Percentiles rank a stretch among this genome's conserved stretches.
Conservation (phyloP, 441 rosid genomes). For the Erysimum cheiri region DNA sequence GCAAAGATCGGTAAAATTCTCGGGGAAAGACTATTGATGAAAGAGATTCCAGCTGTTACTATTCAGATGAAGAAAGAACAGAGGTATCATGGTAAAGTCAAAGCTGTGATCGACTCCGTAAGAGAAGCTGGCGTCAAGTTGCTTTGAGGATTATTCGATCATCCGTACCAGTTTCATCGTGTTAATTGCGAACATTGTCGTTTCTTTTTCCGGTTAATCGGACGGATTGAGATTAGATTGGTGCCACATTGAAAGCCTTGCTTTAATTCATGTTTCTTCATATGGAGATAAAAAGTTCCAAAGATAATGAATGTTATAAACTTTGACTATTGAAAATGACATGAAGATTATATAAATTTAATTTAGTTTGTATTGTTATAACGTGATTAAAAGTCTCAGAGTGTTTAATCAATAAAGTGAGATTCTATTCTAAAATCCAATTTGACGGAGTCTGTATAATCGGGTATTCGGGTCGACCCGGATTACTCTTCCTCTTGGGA, state of each 20-base stretch:
- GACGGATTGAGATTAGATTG: slow-evolving; percentile 24
- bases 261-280: slow-evolving; percentile 14
- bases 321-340: slow-evolving; percentile 13
- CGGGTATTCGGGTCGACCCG: slow-evolving; percentile 38
- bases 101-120: slow-evolving; percentile 78
- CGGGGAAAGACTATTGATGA: slow-evolving; percentile 66
- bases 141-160: slow-evolving; percentile 40
- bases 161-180: not conserved
- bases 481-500: not conserved
- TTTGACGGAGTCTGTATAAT: slow-evolving; percentile 8
- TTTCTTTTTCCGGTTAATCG: not conserved
- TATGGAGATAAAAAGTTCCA: not conserved
- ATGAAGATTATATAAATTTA: not conserved
- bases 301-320: slow-evolving; percentile 6
- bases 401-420: not conserved
- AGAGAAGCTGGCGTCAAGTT: slow-evolving; percentile 71
- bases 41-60: slow-evolving; percentile 71
- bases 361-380: too few relatives aligned
- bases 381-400: too few relatives aligned
- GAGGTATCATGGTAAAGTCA: slow-evolving; percentile 81
- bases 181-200: slow-evolving; percentile 3
- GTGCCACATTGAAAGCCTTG: slow-evolving; percentile 3
- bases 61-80: slow-evolving; percentile 71
- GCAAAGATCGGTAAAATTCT: slow-evolving; percentile 79
- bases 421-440: slow-evolving; percentile 14